These are phyloP conservation scores for Pyrenochaeta sp. DNA, from an alignment of 2,329 filamentous ascomycete genomes.

Conservation along the genomic window DNA sequence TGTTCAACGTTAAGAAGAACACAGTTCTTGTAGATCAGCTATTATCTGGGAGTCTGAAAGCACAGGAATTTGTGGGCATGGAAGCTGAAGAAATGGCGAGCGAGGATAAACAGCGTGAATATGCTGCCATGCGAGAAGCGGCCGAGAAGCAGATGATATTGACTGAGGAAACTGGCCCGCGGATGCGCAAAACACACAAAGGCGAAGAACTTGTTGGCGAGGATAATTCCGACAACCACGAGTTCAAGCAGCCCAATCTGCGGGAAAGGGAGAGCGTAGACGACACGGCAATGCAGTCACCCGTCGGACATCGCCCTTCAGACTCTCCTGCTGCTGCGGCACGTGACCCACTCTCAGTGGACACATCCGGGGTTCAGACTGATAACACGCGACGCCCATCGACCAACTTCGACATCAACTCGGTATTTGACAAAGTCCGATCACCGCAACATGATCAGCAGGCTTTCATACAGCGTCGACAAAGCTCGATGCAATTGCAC, in stretches of 20 bases:
- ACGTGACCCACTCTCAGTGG: conserved; percentile 42
- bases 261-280: conserved; percentile 39
- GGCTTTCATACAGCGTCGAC: conserved; percentile 60
- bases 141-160: conserved; percentile 86
- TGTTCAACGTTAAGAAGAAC: conserved; percentile 91
- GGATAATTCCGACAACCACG: conserved; percentile 57
- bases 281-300: conserved; percentile 27
- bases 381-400: conserved; percentile 61
- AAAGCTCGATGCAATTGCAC: conserved; percentile 55
- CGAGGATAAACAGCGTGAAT: conserved; percentile 82
- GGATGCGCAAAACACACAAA: conserved; percentile 90
- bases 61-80: conserved; percentile 86
- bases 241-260: conserved; percentile 37
- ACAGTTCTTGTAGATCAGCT: conserved; percentile 77
- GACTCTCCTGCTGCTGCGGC: conserved; percentile 27
- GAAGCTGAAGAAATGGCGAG: conserved; percentile 89
- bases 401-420: conserved; percentile 80
- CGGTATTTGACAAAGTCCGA: conserved; percentile 83
- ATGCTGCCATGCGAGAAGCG: conserved; percentile 77
- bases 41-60: conserved; percentile 74
- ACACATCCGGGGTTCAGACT: conserved; percentile 37
- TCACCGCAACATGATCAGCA: conserved; percentile 68
- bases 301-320: conserved; percentile 25
- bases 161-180: conserved; percentile 73
- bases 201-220: conserved; percentile 90